Percentiles rank a stretch among this genome's conserved stretches.
phyloP scores from a whole-genome alignment of 2,329 filamentous ascomycete genomes.

The Xylaria sp. region DNA sequence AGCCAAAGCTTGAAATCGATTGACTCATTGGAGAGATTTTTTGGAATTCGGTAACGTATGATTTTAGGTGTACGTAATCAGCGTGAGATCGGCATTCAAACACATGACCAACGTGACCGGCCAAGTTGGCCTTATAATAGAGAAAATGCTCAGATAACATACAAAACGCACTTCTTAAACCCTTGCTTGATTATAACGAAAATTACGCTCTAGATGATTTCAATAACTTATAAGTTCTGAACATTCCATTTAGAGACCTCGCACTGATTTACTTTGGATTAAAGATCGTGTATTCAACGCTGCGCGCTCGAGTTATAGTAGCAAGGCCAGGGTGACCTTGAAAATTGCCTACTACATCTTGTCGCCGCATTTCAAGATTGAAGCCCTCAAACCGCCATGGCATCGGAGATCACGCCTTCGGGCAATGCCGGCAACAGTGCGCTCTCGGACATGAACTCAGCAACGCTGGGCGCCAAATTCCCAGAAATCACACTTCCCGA shows the following conservation, averaged over 20 bases:
- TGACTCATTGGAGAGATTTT: not conserved
- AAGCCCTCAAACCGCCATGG: slow-evolving; percentile 23
- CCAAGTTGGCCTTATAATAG: not conserved
- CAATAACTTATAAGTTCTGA: too few species aligned
- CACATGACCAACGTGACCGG: not conserved
- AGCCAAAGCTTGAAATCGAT: not conserved
- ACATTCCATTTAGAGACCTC: too few species aligned
- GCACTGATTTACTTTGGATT: too few species aligned
- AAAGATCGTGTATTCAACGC: too few species aligned
- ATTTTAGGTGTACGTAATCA: slow-evolving; percentile 1
- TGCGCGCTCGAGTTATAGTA: too few species aligned
- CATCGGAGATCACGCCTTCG: slow-evolving; percentile 11
- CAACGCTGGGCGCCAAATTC: slow-evolving; percentile 43
- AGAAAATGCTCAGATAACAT: too few species aligned
- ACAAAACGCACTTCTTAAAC: too few species aligned
- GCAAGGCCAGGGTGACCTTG: not conserved
- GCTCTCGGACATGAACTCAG: slow-evolving; percentile 45
- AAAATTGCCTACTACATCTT: not conserved
- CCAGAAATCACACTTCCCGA: slow-evolving; percentile 46
- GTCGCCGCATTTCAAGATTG: not conserved
- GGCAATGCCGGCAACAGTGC: slow-evolving; percentile 14
- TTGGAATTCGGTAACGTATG: not conserved
- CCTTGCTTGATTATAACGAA: too few species aligned
- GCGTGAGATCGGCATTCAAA: not conserved
- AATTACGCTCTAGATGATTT: too few species aligned